Evolutionary conservation across 1,284 basidiomycete species (phyloP), one percentile per base, ranked within the genome.

Genomic region (Cryptococcus sp.): DNA sequence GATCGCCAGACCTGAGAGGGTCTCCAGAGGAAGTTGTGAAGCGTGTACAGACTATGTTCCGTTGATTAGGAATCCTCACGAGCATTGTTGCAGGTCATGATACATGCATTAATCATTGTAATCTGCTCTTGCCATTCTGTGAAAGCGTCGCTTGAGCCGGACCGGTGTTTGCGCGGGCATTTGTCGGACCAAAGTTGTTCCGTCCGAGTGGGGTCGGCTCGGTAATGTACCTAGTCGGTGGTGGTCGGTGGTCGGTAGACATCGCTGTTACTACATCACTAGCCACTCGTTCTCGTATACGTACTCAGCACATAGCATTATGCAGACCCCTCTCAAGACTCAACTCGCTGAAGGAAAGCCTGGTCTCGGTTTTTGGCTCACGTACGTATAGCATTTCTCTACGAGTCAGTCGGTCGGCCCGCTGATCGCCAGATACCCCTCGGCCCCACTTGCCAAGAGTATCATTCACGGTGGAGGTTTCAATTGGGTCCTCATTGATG

Each of bases 331-430:
- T 41, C 78, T 83, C 31, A 67, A 80, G 46, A 76, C 76, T 46
- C 75, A 78, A 3, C 77, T 85, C 61, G 77, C 76, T 49, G 68
- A 77, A 1, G 75, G 78, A 50, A 78, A 78, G 55, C 77, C 82
- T n/a, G 84, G 85, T 2, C 83, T 86, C 55, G 85, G 85, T 5
- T 81, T 81, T n/a, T 87, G 85, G 84, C 72, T 85, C 34, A 85
- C 83, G 24, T 70, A 52, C 56, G 66, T 64, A 14, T 5, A 24
- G 16, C 24, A 13, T 45, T 45, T 18, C n/a, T 22, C 28, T 10
- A 25, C 24, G 34, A 7, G 7, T 22, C 10, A 16, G 23, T 2
- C 28, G 4, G 14, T 9, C 16, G 9, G 22, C 10, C 13, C 7
- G 14, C n/a, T 24, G 31, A n/a, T 7, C 31, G 11, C 19, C 43